phyloP scores from a whole-genome alignment of 2,329 filamentous ascomycete species.

The Penicillium sp. region DNA sequence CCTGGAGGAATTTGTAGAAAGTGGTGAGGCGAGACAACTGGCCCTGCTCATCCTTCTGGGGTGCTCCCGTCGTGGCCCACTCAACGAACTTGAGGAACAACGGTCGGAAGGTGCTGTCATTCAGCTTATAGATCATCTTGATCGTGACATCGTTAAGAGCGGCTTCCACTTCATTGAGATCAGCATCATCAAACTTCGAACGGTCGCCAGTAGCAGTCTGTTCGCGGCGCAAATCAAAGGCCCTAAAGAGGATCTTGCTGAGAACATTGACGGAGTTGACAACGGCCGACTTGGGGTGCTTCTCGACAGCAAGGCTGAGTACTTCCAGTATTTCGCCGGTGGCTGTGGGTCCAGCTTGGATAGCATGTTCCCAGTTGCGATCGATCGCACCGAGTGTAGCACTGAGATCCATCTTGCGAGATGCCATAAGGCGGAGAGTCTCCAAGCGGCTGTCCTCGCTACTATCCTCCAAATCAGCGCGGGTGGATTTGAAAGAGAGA shows the following conservation, averaged over 20 bases:
- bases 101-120: constrained; percentile 89
- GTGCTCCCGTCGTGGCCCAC: constrained; percentile 68
- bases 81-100: constrained; percentile 86
- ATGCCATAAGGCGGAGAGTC: constrained; percentile 73
- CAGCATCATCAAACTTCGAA: constrained; percentile 49
- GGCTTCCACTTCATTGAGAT: constrained; percentile 64
- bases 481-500: constrained; percentile 73
- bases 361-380: constrained; percentile 71
- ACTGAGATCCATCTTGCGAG: constrained; percentile 73
- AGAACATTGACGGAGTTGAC: constrained; percentile 73
- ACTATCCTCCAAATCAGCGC: constrained; percentile 63
- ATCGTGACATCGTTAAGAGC: constrained; percentile 72
- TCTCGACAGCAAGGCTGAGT: constrained; percentile 72
- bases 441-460: constrained; percentile 68
- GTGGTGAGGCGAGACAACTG: constrained; percentile 69
- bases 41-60: constrained; percentile 65
- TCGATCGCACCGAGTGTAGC: constrained; percentile 75
- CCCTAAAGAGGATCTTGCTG: constrained; percentile 62
- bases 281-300: constrained; percentile 77
- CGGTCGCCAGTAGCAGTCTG: constrained; percentile 36
- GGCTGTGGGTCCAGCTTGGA: constrained; percentile 65
- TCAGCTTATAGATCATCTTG: constrained; percentile 95
- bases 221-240: constrained; percentile 54
- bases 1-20: constrained; percentile 77
- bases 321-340: constrained; percentile 71